A percentile compares a stretch with the other conserved stretches of the same genome.
Evolutionary conservation across 2,329 filamentous ascomycete species (phyloP).

Genomic region (Cercospora sp.): DNA sequence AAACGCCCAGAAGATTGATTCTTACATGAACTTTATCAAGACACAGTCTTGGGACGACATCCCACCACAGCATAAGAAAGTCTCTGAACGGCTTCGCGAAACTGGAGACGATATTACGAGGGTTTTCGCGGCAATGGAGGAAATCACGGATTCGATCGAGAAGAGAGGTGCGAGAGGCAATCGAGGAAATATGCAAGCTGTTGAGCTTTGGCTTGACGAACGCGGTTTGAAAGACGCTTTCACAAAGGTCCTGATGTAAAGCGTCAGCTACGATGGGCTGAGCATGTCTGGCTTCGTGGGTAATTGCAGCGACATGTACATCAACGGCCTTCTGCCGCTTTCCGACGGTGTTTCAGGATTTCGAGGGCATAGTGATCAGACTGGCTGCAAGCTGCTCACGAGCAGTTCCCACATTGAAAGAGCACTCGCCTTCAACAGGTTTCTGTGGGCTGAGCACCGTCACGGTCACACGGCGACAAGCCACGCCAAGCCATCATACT

Average conservation of each 20-base stretch:
- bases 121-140: slow-evolving; percentile 57
- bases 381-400: not conserved
- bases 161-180: slow-evolving; percentile 53
- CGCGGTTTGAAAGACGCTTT: slow-evolving; percentile 49
- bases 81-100: slow-evolving; percentile 57
- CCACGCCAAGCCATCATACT: not conserved
- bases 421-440: not conserved
- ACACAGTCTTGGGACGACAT: slow-evolving; percentile 65
- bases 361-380: not conserved
- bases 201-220: slow-evolving; percentile 53
- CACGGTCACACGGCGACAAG: not conserved
- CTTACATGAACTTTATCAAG: slow-evolving; percentile 64
- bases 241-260: slow-evolving; percentile 43
- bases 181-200: slow-evolving; percentile 54
- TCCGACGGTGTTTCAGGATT: not conserved
- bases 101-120: slow-evolving; percentile 35
- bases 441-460: not conserved
- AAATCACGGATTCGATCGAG: slow-evolving; percentile 56
- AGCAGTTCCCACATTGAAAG: not conserved
- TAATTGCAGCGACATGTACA: not conserved
- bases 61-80: slow-evolving; percentile 62
- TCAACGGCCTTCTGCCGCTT: not conserved
- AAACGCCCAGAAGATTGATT: slow-evolving; percentile 50
- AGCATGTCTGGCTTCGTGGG: not conserved
- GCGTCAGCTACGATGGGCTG: not conserved